phyloP scores from a whole-genome alignment of 352 stramenopile species.

The Thraustochytrium sp. region DNA sequence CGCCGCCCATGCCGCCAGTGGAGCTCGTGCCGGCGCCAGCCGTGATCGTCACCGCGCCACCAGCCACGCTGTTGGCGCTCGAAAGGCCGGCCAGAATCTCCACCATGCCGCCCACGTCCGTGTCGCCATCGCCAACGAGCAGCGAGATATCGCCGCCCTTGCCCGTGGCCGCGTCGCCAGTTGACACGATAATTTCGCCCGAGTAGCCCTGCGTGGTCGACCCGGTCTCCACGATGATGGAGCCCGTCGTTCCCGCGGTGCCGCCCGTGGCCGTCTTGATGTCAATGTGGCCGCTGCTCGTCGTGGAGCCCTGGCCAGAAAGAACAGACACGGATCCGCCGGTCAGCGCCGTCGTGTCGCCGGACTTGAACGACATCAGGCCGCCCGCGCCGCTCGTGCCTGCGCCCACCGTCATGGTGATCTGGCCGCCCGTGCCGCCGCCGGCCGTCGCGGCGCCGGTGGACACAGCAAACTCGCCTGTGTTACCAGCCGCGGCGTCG shows the following conservation, averaged over 20 bases:
- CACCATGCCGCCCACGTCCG: not conserved
- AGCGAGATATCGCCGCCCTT: constrained; percentile 12
- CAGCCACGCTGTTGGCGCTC: constrained; percentile 41
- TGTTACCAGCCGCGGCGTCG: constrained; percentile 37
- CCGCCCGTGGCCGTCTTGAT: constrained; percentile 68
- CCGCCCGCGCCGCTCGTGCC: constrained; percentile 68
- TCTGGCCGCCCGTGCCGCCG: constrained; percentile 60
- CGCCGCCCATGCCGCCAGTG: constrained; percentile 41
- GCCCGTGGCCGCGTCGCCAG: not conserved
- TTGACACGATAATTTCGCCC: constrained; percentile 46
- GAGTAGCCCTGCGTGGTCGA: constrained; percentile 46
- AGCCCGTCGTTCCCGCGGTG: constrained; percentile 62
- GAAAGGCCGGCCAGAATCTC: not conserved
- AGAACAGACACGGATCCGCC: constrained; percentile 50
- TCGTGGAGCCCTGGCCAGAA: constrained; percentile 52
- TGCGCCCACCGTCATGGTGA: constrained; percentile 60
- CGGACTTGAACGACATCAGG: constrained; percentile 58
- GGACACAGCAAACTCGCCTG: constrained; percentile 55
- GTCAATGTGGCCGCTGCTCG: constrained; percentile 67
- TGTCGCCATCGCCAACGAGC: not conserved
- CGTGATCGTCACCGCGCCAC: constrained; percentile 47
- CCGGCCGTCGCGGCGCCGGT: constrained; percentile 54
- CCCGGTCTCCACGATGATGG: constrained; percentile 55
- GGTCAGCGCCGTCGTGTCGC: constrained; percentile 50
- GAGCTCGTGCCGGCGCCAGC: constrained; percentile 43